Evolutionary conservation across 148 eudicot species (phyloP).

Genomic region (Persicaria tinctoria): DNA sequence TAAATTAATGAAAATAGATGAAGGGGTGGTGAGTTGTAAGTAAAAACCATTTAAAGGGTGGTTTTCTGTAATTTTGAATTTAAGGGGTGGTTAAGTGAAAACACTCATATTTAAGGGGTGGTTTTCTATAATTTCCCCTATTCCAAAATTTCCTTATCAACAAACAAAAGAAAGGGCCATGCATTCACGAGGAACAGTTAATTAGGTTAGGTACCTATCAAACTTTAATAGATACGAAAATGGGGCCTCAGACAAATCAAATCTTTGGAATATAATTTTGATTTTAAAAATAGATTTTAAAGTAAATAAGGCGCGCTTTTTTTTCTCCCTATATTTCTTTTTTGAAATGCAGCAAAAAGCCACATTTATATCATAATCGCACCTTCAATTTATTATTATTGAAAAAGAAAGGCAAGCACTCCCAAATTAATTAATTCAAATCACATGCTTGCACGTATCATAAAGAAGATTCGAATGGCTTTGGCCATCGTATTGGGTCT

Average conservation of each 20-base stretch:
- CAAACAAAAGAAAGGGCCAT: neutral
- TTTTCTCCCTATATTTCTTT: neutral
- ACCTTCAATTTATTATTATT: neutral
- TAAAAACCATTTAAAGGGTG: too few species aligned
- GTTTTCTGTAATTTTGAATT: too few species aligned
- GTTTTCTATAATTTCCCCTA: too few species aligned
- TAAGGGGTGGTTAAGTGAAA: too few species aligned
- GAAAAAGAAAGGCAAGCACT: neutral
- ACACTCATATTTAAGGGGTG: too few species aligned
- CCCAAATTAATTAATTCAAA: neutral
- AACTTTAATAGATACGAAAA: neutral
- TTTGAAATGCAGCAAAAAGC: neutral
- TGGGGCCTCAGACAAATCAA: conserved; percentile 6
- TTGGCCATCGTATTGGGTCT: too few species aligned
- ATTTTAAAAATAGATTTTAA: neutral
- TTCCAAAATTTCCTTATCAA: too few species aligned
- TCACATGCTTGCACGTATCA: conserved; percentile 5
- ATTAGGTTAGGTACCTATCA: neutral
- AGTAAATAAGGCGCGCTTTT: neutral
- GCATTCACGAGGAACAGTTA: conserved; percentile 3
- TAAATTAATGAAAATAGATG: too few species aligned
- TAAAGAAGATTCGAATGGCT: neutral
- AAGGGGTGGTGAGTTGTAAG: too few species aligned
- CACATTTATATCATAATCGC: neutral
- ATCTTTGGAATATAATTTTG: conserved; percentile 3